Percentiles rank a stretch among this genome's conserved stretches.
Conservation (phyloP, 768 basidiomycete species). For the Leccinum aurantiacum region DNA sequence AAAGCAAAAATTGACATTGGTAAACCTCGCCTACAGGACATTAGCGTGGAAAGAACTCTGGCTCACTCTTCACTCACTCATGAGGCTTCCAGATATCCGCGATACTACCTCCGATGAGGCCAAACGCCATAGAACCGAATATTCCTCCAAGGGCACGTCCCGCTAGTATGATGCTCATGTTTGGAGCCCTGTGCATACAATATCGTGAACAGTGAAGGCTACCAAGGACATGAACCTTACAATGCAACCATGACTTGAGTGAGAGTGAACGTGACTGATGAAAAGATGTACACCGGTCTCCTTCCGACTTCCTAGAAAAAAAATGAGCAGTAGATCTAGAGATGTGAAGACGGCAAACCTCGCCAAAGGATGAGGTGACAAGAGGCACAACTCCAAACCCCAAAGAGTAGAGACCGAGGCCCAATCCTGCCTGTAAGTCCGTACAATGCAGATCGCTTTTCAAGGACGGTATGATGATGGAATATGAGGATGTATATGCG, state of each 20-base stretch:
- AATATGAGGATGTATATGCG: constrained; percentile 51
- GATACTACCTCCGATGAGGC: constrained; percentile 68
- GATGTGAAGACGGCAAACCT: constrained; percentile 28
- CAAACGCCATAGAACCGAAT: constrained; percentile 62
- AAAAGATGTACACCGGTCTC: constrained; percentile 57
- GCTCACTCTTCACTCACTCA: constrained; percentile 44
- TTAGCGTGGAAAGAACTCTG: background rate
- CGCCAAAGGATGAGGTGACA: constrained; percentile 64
- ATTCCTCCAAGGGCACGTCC: constrained; percentile 61
- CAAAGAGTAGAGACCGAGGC: constrained; percentile 52
- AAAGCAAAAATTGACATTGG: constrained; percentile 75
- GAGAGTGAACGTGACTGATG: constrained; percentile 46
- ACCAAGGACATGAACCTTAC: constrained; percentile 16
- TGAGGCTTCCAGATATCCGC: constrained; percentile 67
- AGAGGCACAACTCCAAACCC: constrained; percentile 64
- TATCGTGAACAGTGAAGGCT: background rate
- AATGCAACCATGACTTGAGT: constrained; percentile 46
- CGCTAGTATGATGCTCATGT: constrained; percentile 55
- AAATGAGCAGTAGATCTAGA: background rate
- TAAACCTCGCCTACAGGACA: constrained; percentile 54
- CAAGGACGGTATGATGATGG: constrained; percentile 58
- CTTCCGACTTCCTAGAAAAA: constrained; percentile 57
- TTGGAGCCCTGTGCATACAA: constrained; percentile 32
- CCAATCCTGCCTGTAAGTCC: constrained; percentile 43
- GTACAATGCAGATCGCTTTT: constrained; percentile 43